Base-by-base conservation (phyloP, 2,329 filamentous ascomycete species). In the Dothistroma septosporum region DNA sequence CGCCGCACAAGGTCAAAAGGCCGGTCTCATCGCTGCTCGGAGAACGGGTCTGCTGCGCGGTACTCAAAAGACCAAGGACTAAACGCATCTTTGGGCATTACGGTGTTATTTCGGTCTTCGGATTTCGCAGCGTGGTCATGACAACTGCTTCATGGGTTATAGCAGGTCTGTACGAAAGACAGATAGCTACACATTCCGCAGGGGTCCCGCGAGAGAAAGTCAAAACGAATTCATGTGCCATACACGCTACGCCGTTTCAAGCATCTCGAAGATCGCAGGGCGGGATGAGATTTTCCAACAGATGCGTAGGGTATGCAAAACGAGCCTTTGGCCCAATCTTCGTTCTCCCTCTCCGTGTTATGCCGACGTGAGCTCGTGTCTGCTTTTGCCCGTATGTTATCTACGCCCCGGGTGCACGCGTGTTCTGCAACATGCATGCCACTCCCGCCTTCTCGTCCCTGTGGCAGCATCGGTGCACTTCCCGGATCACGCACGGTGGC, bases 21-120 rank as follows among this genome's bases (percentile, higher is more conserved):
- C 94, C 76, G 94, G 94, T 97, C 93, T 99, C 79, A 99, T 99
- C 84, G 94, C 94, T 82, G 94, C 94, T 82, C 87, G 94, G 83
- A 91, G 95, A 87, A 99, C 94, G 81, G 94, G 94, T 97, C 88
- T 99, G 83, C 87, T 99, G 79, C 93, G 94, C 84, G 94, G 94
- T 96, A 97, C 94, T 79, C 94, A 99, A 86, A 99, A 99, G 91
- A 91, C 87, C 79, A 99, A 99, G 91, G 95, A 99, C 59, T 76
- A 74, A 67, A 72, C 61, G 66, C 63, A 66, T 69, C 63, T 62
- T 60, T 63, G 63, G 65, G 61, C 61, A 63, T 64, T 60, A 66
- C 62, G 70, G 68, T 69, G 67, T 72, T 71, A 61, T 64, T 66
- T 69, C 67, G 68, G 66, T 65, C 63, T 66, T 67, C 59, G 66